Evolutionary conservation across 345 rosid species (phyloP).

Genomic region (Euclidium syriacum): DNA sequence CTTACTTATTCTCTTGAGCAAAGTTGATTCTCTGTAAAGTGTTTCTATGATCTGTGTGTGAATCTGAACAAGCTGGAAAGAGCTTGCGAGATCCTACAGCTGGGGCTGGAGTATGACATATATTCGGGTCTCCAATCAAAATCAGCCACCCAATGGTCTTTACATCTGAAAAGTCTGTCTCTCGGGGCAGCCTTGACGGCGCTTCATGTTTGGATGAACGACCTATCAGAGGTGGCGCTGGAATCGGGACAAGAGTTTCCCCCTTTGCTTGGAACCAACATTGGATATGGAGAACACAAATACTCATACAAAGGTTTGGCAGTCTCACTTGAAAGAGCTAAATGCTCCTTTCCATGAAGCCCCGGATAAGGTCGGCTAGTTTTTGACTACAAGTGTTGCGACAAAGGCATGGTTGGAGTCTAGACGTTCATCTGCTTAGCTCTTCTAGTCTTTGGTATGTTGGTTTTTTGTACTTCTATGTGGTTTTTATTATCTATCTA

Average conservation of each 20-base stretch:
- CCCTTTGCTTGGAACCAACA: constrained; percentile 82
- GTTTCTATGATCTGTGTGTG: constrained; percentile 84
- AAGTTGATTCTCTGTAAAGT: too few relatives aligned
- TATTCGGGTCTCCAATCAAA: constrained; percentile 59
- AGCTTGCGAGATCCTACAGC: constrained; percentile 74
- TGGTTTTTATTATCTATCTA: neutral
- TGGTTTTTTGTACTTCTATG: constrained; percentile 7
- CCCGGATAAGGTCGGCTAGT: constrained; percentile 88
- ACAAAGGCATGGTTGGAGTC: constrained; percentile 76
- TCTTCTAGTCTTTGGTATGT: neutral
- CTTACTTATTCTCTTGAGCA: too few relatives aligned
- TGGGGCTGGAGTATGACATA: constrained; percentile 58
- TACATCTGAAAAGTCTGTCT: constrained; percentile 76
- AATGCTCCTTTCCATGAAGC: constrained; percentile 90
- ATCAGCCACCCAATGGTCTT: constrained; percentile 84
- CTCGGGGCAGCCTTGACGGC: constrained; percentile 91
- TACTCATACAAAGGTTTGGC: constrained; percentile 77
- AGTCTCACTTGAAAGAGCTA: constrained; percentile 68
- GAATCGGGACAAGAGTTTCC: constrained; percentile 77
- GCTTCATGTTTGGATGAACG: constrained; percentile 81
- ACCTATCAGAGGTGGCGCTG: constrained; percentile 52
- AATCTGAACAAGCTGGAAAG: constrained; percentile 60
- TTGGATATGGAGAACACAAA: constrained; percentile 92
- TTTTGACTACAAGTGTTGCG: constrained; percentile 76
- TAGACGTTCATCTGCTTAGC: constrained; percentile 45